Evolutionary conservation across 2,329 filamentous ascomycete species (phyloP).

Genomic region (Macrophomina tecta): DNA sequence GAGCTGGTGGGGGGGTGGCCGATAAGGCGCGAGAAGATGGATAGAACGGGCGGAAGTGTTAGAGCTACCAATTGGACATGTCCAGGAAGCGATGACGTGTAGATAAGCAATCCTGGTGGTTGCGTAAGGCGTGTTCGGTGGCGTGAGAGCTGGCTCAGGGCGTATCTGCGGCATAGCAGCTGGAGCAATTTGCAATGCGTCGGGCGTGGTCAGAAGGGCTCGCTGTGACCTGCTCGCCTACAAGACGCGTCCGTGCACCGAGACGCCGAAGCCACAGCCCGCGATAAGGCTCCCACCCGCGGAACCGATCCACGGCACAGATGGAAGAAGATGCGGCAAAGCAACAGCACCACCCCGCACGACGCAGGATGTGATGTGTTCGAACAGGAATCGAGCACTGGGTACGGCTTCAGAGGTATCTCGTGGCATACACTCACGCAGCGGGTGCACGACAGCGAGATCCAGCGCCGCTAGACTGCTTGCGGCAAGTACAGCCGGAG

Average conservation of each 20-base stretch:
- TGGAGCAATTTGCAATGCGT: background rate
- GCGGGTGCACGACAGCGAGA: background rate
- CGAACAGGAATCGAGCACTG: too few relatives aligned
- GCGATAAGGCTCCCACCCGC: background rate
- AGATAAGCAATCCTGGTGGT: background rate
- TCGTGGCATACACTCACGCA: too few relatives aligned
- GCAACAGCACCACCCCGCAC: too few relatives aligned
- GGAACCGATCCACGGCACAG: background rate
- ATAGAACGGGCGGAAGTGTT: background rate
- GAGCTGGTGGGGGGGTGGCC: background rate
- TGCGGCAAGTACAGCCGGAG: background rate
- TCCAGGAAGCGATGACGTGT: background rate
- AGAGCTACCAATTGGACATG: background rate
- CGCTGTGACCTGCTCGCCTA: constrained; percentile 13
- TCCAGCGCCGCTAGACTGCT: background rate
- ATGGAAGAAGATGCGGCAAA: background rate
- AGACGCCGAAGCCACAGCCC: background rate
- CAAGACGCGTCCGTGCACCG: background rate
- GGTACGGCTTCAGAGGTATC: too few relatives aligned
- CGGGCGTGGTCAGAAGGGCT: background rate
- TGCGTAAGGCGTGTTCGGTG: background rate
- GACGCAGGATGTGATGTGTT: too few relatives aligned
- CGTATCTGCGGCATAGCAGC: background rate
- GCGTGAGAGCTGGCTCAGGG: background rate
- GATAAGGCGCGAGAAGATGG: background rate